phyloP scores from a whole-genome alignment of 352 stramenopile genomes.

The Phytophthora niederhauseri region DNA sequence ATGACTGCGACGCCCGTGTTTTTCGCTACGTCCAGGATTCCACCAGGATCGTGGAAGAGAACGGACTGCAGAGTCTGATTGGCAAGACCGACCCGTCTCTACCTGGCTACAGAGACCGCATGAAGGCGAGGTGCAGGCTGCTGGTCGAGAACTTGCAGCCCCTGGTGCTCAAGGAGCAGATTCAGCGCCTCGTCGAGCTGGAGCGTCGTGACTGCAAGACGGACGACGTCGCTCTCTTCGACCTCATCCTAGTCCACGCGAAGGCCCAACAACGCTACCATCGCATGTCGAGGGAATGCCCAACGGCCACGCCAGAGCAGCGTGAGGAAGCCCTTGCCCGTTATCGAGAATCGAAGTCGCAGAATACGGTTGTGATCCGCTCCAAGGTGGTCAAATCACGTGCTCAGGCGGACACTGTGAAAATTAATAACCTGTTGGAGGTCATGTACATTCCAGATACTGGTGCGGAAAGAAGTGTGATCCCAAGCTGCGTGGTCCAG shows the following conservation, averaged over 20 bases:
- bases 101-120: background rate
- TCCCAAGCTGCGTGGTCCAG: background rate
- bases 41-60: background rate
- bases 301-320: background rate
- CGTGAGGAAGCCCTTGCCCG: background rate
- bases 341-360: background rate
- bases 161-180: background rate
- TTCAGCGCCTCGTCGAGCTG: background rate
- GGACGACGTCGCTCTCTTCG: background rate
- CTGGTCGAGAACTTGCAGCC: background rate
- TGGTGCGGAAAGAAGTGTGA: background rate
- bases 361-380: background rate
- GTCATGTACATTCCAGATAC: background rate
- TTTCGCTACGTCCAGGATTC: conserved; percentile 1
- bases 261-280: background rate
- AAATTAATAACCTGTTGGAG: background rate
- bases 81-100: background rate
- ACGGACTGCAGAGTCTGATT: background rate
- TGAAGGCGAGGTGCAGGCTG: background rate
- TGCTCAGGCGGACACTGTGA: background rate
- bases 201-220: background rate
- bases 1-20: background rate
- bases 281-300: background rate
- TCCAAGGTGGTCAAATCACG: background rate
- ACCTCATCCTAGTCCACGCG: background rate